Evolutionary conservation across 441 rosid genomes (phyloP), one percentile per base, ranked within the genome.

Genomic region (Biscutella auriculata): DNA sequence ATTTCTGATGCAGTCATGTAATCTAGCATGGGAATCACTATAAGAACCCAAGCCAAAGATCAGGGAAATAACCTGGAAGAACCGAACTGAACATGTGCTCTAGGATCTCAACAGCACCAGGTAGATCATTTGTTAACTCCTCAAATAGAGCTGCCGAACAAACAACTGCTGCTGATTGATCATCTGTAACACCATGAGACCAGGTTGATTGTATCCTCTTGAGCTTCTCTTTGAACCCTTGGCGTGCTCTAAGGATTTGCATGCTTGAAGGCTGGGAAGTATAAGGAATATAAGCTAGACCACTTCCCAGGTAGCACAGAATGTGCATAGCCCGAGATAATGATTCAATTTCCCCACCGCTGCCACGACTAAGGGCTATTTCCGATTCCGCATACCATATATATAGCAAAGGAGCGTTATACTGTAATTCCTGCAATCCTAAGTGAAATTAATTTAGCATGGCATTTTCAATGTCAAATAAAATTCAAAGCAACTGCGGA

Each of bases 311-410:
- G 79, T 84, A 87, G 59, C 82, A 77, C 42, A 89, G 74, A 62
- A 89, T 78, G 65, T 89, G 89, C 64, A 83, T 33, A 33, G 85
- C 87, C 12, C 97, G 91, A 65, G 70, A 70, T 11, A 72, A 62
- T 33, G 81, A 77, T 67, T 89, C 89, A 46, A 66, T 48, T 63
- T 87, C 93, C 45, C 36, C 53, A 55, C 47, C 58, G 46, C 69
- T 53, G 19, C 51, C 68, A 67, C 51, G 30, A 66, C 43, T 53
- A 62, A 69, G 55, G 23, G 73, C 75, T 57, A 89, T 79, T 75
- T 93, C 99, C 6, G 76, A 76, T 78, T 89, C 88, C 1, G 96
- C 96, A 61, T 93, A 93, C 99, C 96, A 93, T 61, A 87, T 61
- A 73, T 80, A 81, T 66, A 89, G 71, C 52, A 87, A 77, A 29